Base-by-base conservation (phyloP, 768 basidiomycete genomes). In the Coprinellus micaceus region DNA sequence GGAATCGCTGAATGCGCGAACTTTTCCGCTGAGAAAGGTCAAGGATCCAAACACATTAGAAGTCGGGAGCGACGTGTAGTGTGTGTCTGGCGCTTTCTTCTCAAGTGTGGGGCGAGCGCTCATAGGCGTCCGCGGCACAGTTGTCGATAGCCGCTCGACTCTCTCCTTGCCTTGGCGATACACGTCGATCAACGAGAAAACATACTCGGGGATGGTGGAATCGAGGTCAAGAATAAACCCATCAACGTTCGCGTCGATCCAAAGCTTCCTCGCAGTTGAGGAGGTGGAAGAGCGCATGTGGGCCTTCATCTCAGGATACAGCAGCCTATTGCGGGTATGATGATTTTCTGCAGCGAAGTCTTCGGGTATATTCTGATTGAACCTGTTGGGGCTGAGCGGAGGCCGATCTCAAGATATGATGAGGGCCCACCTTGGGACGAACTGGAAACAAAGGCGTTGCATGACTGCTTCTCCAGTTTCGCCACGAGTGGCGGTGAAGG, bases 181-280 rank as follows among this genome's bases (percentile, higher is more conserved):
- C 26, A 95, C 91, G 57, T 93, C 90, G 41, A 91, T 78, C 24
- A 94, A 72, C n/a, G 89, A 85, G 66, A 88, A 91, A 6, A 92
- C 74, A 63, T 83, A 91, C 58, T 83, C 82, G 3, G 91, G 82
- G 54, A 95, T 88, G 24, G 81, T 80, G 0, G 91, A 85, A 66
- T 94, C 92, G 22, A 96, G 73, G 63, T 94, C 90, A 55, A 95
- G 74, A 47, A 90, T 77, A 66, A 95, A 94, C 12, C 94, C 94
- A 63, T 84, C 89, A 62, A 96, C 88, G 51, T 77, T 81, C 1
- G 89, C 89, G 25, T 74, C 72, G 53, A 91, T 72, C 73, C 81
- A 82, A 22, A 90, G 69, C 54, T 81, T 78, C 30, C 82, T 79
- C 17, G 77, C 76, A 3, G 75, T 66, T 2, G 70, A 68, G 1